Evolutionary conservation across 1,284 basidiomycete genomes (phyloP).

Genomic region (Abortiporus biennis): DNA sequence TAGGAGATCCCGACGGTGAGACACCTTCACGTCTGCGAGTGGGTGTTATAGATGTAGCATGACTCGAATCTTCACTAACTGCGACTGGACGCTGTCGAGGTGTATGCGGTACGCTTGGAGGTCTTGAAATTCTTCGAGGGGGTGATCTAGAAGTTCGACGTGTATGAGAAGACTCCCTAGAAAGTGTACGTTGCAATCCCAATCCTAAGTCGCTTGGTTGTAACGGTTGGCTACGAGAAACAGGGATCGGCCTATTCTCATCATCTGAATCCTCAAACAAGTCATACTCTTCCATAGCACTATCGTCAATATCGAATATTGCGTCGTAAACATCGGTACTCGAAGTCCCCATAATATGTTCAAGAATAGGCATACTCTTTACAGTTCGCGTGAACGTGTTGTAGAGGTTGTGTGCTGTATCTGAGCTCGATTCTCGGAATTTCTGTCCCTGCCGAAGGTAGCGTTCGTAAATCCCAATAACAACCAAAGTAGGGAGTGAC

Average conservation of each 20-base stretch:
- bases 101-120: conserved; percentile 10
- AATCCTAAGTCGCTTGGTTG: too few species aligned
- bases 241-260: conserved; percentile 35
- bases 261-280: conserved; percentile 41
- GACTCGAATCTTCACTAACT: conserved; percentile 7
- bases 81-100: conserved; percentile 11
- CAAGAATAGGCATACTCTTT: conserved; percentile 66
- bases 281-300: conserved; percentile 30
- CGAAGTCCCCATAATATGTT: conserved; percentile 62
- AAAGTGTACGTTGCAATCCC: conserved; percentile 27
- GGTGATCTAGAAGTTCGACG: conserved; percentile 6
- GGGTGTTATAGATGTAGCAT: conserved; percentile 9
- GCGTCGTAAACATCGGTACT: conserved; percentile 65
- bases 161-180: conserved; percentile 29
- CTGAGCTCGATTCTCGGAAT: conserved; percentile 43
- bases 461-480: conserved; percentile 80
- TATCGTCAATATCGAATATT: conserved; percentile 66
- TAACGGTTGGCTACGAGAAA: too few species aligned
- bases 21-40: conserved; percentile 7
- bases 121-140: conserved; percentile 11
- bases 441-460: conserved; percentile 46
- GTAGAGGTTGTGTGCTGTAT: conserved; percentile 50
- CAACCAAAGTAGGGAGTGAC: conserved; percentile 74
- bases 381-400: conserved; percentile 61
- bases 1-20: conserved; percentile 21